Conservation (phyloP, 2,329 filamentous ascomycete species). For the Exophiala lecanii-corni region DNA sequence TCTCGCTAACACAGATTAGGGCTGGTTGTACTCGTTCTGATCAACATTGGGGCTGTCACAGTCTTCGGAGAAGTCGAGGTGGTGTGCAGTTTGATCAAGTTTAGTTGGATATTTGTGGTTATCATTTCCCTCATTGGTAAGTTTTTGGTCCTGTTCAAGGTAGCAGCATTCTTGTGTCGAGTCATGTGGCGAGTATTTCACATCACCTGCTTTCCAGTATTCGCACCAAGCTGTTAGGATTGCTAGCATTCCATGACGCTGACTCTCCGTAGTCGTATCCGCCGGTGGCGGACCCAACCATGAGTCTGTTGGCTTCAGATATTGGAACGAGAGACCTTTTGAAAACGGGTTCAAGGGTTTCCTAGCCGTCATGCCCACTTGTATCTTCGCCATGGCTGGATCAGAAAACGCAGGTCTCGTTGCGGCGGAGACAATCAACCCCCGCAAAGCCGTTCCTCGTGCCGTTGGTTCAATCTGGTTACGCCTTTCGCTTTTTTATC, state of each 20-base stretch:
- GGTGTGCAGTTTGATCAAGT: slow-evolving; percentile 42
- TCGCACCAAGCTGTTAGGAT: no score
- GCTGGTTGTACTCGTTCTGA: slow-evolving; percentile 31
- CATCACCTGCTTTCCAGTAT: no score
- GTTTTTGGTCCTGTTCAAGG: no score
- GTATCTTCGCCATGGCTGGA: slow-evolving; percentile 39
- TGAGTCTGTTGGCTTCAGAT: slow-evolving; percentile 40
- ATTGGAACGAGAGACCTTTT: slow-evolving; percentile 42
- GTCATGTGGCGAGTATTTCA: no score
- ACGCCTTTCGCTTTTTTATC: slow-evolving; percentile 44
- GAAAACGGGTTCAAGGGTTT: slow-evolving; percentile 44
- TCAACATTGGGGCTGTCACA: slow-evolving; percentile 41
- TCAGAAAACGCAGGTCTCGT: slow-evolving; percentile 44
- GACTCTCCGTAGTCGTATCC: slow-evolving; percentile 35
- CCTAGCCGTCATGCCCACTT: slow-evolving; percentile 34
- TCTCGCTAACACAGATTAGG: neutral
- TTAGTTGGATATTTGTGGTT: slow-evolving; percentile 46
- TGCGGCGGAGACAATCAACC: slow-evolving; percentile 43
- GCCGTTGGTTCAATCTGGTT: slow-evolving; percentile 46
- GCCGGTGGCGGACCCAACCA: slow-evolving; percentile 41
- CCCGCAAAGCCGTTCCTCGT: slow-evolving; percentile 39
- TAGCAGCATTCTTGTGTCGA: no score
- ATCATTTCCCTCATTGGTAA: slow-evolving; percentile 41
- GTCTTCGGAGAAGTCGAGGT: slow-evolving; percentile 47
- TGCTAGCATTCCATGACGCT: no score